Evolutionary conservation across 208 protist species (phyloP).

Genomic region (Tritrichomonas foetus): DNA sequence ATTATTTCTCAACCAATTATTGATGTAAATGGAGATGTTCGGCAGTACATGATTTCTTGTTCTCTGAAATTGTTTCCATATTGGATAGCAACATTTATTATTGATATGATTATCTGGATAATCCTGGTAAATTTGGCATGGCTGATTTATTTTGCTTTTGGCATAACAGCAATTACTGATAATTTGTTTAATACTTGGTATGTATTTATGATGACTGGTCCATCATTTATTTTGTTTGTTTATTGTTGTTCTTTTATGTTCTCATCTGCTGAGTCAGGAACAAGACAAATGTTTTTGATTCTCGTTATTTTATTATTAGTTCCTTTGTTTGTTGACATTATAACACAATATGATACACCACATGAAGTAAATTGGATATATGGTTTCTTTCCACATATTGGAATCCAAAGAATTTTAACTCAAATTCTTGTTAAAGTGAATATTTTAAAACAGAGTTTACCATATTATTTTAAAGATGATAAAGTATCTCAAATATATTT

Average conservation of each 20-base stretch:
- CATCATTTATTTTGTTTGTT: conserved; percentile 6
- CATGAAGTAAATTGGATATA: not conserved
- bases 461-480: not conserved
- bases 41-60: not conserved
- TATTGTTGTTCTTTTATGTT: not conserved
- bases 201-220: not conserved
- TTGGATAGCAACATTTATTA: not conserved
- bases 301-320: not conserved
- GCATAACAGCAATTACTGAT: not conserved
- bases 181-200: not conserved
- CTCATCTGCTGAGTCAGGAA: not conserved
- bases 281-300: not conserved
- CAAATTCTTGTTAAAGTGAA: not conserved
- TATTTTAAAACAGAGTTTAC: not conserved
- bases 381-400: not conserved
- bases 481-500: not conserved
- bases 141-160: not conserved
- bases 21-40: not conserved
- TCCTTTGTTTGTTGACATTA: not conserved
- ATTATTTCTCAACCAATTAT: not conserved
- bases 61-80: not conserved
- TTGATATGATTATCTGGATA: not conserved
- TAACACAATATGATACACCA: not conserved
- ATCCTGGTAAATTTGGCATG: not conserved
- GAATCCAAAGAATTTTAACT: not conserved